Evolutionary conservation across 352 stramenopile genomes (phyloP).

Genomic region (Phytophthora chlamydospora): DNA sequence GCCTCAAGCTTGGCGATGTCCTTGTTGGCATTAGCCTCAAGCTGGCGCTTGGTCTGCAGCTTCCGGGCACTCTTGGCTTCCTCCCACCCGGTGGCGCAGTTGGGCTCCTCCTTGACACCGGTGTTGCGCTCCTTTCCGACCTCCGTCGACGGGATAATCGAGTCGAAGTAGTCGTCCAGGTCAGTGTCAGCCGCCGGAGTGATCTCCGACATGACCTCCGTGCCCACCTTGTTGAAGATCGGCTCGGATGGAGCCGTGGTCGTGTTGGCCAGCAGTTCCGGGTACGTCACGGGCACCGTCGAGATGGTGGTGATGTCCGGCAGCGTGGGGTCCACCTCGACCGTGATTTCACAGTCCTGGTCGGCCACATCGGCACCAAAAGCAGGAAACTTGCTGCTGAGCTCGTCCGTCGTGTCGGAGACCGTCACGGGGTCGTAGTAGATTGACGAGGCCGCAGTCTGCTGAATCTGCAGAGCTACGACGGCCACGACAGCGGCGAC

Average conservation of each 20-base stretch:
- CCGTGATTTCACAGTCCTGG: constrained; percentile 14
- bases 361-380: constrained; percentile 15
- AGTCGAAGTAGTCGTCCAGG: constrained; percentile 26
- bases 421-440: constrained; percentile 22
- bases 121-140: neutral
- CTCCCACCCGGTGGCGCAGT: constrained; percentile 32
- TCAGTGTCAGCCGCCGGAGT: constrained; percentile 7
- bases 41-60: constrained; percentile 12
- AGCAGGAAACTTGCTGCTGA: constrained; percentile 16
- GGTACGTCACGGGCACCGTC: constrained; percentile 16
- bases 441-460: constrained; percentile 15
- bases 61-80: constrained; percentile 7
- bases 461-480: constrained; percentile 32
- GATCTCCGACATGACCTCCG: constrained; percentile 24
- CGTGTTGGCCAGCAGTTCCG: constrained; percentile 23
- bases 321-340: constrained; percentile 30
- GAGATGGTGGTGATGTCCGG: constrained; percentile 33
- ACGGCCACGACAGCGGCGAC: constrained; percentile 27
- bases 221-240: constrained; percentile 33
- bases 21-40: constrained; percentile 13
- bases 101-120: constrained; percentile 3
- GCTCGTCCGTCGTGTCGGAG: constrained; percentile 8
- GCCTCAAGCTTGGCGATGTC: constrained; percentile 5
- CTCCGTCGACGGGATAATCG: constrained; percentile 3
- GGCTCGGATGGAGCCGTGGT: constrained; percentile 20